Base-by-base conservation (phyloP, 345 rosid species). In the Salix udensis region DNA sequence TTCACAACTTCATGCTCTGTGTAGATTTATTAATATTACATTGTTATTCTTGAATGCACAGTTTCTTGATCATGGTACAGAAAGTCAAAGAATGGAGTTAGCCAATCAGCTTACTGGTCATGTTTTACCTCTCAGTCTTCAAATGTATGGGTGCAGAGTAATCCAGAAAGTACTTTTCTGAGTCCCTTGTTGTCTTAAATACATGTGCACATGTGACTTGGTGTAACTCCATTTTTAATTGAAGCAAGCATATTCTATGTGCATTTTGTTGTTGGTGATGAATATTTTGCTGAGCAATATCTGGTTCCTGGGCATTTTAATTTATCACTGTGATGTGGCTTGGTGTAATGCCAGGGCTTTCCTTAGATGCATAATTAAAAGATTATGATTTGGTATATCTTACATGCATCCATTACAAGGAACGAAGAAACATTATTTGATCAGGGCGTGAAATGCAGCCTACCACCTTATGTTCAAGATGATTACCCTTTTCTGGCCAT, bases 141-240 rank as follows among this genome's bases (percentile, higher is more conserved):
- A 96, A 84, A 96, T 96, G 99, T 96, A 96, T 80, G 98, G 99
- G 53, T 96, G 99, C 91, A 83, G 99, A 87, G 99, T 96, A 80
- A 96, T 92, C 82, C 99, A 96, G 80, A 96, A 93, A 98, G 99
- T 96, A 62, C 46, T 72, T 84, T 80, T 24, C 69, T 64, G 52
- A 39, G 31, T 50, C 67, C 26, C 50, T 71, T 44, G 10, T 16
- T 53, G 26, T 37, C 24, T 19, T 13, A n/a, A 53, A 21, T 66
- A 30, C 37, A 58, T 6, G 0, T 37, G 46, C 11, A 21, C 19
- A 24, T 48, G 67, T 24, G 26, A 24, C 26, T 24, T 24, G 26
- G 26, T 24, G 26, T 24, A 24, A 24, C 26, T 24, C 26, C 26
- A 24, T 24, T 24, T 24, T 24, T 24, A 24, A 24, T 24, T 61